Evolutionary conservation across 2,329 filamentous ascomycete genomes (phyloP), one percentile per base, ranked within the genome.

Genomic region (Aureobasidium sp.): DNA sequence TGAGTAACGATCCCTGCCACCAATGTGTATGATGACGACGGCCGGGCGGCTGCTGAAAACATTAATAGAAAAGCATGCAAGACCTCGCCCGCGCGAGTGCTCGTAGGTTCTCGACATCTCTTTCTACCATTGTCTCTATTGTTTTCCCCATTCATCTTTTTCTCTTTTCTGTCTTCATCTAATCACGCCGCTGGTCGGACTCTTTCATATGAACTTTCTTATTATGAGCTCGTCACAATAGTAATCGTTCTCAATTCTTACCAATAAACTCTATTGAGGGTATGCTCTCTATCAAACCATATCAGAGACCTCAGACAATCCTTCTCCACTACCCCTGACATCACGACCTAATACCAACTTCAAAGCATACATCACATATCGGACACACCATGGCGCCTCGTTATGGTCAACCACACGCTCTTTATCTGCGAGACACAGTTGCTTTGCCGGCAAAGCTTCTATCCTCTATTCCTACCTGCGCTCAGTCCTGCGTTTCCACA

Each of bases 401-500:
- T 6, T 58, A 29, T 32, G 15, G 29, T 27, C 44, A 42, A 34
- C 5, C 23, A 34, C 26, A 34, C 17, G 27, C 41, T 34, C 34
- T 50, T 20, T 51, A 37, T 8, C 17, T 32, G 23, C 44, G 46
- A 23, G 57, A 51, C n/a, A 27, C 46, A 51, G 36, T 41, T 27
- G 46, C 57, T 60, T 60, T 60, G 57, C 57, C 57, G 57, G 57
- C 57, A 50, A 51, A 60, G 46, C 57, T 60, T 32, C 36, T 60
- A 36, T 36, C 47, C 6, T 23, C 36, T 12, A 64, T 73, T 13
- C 70, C 71, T 23, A 39, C 44, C 7, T 74, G 72, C 56, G 72
- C 72, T 5, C 65, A 68, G 32, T 34, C 65, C 26, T 74, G 72
- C 56, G 60, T 73, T 2, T 61, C 62, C 7, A 61, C 64, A 15